Base-by-base conservation (phyloP, 1,139 yeast genomes). In the Lodderomyces metapsilosis region DNA sequence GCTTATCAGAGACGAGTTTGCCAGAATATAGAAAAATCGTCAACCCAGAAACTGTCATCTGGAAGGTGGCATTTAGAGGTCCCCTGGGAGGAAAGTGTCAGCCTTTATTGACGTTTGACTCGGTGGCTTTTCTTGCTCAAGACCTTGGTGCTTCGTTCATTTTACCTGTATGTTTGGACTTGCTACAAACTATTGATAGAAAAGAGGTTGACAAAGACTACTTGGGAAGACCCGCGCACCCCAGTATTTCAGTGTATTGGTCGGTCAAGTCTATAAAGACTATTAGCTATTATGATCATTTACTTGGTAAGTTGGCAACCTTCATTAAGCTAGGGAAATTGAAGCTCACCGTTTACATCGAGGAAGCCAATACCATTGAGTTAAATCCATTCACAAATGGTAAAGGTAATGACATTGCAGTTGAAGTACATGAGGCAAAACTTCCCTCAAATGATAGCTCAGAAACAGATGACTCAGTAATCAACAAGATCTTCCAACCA, bases 121-220 rank as follows among this genome's bases (percentile, higher is more conserved):
- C 66, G 4, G 59, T 59, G n/a, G 41, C 68, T 6, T 69, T 75
- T 41, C 49, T 74, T 25, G 62, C 68, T 17, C 74, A 75, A 5
- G 80, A 78, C 1, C 64, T 72, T 1, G 80, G 80, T 1, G 71
- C 68, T 2, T 64, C 78, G 0, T 74, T 71, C 51, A 61, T 68
- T 0, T 62, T 74, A 42, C 79, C 80, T 1, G 64, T 73, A 2
- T 72, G 75, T 16, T 55, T 73, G 24, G 70, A 67, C 37, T 55
- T 73, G 34, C 52, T 73, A 15, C 53, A 59, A 28, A 53, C 62
- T 9, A 51, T 59, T 16, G 47, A 50, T 35, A 24, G 34, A 24
- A 59, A 63, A 43, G 65, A 71, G 21, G 44, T 43, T 1, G 50
- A 33, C 1, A 51, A 51, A 5, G 77, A 72, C 41, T 69, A 39